Evolutionary conservation across 148 eudicot genomes (phyloP).

Genomic region (Bassia scoparia): DNA sequence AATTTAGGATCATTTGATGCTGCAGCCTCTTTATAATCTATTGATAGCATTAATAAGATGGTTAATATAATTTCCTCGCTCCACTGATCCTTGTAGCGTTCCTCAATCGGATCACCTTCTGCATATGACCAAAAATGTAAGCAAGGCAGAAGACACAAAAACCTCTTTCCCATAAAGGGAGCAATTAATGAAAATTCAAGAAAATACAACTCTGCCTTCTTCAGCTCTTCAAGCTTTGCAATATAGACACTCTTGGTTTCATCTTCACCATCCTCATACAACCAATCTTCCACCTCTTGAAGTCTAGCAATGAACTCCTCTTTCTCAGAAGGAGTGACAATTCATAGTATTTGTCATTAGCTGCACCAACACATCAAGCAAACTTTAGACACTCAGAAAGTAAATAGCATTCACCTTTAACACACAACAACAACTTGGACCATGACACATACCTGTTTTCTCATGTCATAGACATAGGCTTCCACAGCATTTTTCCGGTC

Average conservation of each 20-base stretch:
- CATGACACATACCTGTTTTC: slow-evolving; percentile 56
- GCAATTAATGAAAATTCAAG: background rate
- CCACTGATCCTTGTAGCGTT: slow-evolving; percentile 71
- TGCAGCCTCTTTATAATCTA: slow-evolving; percentile 73
- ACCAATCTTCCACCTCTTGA: slow-evolving; percentile 91
- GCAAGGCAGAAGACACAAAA: background rate
- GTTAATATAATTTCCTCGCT: slow-evolving; percentile 56
- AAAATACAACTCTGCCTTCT: slow-evolving; percentile 44
- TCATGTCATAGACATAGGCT: slow-evolving; percentile 90
- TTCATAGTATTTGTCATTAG: slow-evolving; percentile 73
- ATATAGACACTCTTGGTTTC: slow-evolving; percentile 85
- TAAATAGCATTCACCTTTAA: background rate
- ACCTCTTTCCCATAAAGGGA: background rate
- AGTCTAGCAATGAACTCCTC: slow-evolving; percentile 63
- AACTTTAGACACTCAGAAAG: slow-evolving; percentile 4
- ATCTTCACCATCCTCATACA: slow-evolving; percentile 96
- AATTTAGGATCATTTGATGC: slow-evolving; percentile 67
- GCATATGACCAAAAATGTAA: slow-evolving; percentile 8
- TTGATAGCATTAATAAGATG: slow-evolving; percentile 52
- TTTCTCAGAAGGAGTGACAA: slow-evolving; percentile 66
- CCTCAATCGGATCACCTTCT: slow-evolving; percentile 92
- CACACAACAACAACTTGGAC: background rate
- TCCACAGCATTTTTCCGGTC: slow-evolving; percentile 88
- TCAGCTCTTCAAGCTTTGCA: slow-evolving; percentile 93
- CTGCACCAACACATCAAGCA: slow-evolving; percentile 28